These are phyloP conservation scores for Thalassiosira sp. DNA, from an alignment of 352 stramenopile genomes.

Conservation along the genomic window DNA sequence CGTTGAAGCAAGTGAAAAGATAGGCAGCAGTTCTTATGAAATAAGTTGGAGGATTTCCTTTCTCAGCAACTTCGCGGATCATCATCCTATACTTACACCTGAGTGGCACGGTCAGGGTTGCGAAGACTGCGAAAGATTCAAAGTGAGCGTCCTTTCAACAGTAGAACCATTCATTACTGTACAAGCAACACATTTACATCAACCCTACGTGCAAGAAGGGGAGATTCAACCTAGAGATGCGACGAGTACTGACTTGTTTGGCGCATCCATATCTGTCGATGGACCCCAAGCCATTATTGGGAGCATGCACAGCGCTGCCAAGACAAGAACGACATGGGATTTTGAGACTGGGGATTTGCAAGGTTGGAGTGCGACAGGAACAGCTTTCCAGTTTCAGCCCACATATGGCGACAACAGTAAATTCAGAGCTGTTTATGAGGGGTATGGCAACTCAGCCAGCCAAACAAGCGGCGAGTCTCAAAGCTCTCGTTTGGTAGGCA, in stretches of 20 bases:
- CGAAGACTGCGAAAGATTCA: conserved; percentile 51
- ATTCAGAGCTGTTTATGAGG: conserved; percentile 83
- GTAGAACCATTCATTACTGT: conserved; percentile 43
- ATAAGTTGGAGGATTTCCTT: conserved; percentile 69
- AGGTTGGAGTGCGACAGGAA: conserved; percentile 91
- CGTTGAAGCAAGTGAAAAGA: conserved; percentile 33
- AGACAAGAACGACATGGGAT: conserved; percentile 92
- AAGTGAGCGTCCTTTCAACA: conserved; percentile 48
- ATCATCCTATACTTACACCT: conserved; percentile 38
- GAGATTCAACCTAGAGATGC: conserved; percentile 55
- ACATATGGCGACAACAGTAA: conserved; percentile 94
- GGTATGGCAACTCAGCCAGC: conserved; percentile 51
- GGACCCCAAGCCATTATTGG: conserved; percentile 69
- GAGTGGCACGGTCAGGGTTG: conserved; percentile 50
- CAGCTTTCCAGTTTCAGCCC: conserved; percentile 91
- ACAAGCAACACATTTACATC: conserved; percentile 30
- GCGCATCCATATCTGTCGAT: conserved; percentile 71
- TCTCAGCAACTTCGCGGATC: conserved; percentile 58
- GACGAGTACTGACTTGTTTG: conserved; percentile 73
- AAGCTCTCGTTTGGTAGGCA: conserved; percentile 79
- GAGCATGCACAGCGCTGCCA: conserved; percentile 56
- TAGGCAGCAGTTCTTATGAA: conserved; percentile 40
- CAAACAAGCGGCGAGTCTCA: conserved; percentile 61
- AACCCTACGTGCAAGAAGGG: conserved; percentile 39
- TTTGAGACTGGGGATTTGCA: conserved; percentile 95